Conservation (phyloP, 345 rosid species). For the Arabidopsis suecica region DNA sequence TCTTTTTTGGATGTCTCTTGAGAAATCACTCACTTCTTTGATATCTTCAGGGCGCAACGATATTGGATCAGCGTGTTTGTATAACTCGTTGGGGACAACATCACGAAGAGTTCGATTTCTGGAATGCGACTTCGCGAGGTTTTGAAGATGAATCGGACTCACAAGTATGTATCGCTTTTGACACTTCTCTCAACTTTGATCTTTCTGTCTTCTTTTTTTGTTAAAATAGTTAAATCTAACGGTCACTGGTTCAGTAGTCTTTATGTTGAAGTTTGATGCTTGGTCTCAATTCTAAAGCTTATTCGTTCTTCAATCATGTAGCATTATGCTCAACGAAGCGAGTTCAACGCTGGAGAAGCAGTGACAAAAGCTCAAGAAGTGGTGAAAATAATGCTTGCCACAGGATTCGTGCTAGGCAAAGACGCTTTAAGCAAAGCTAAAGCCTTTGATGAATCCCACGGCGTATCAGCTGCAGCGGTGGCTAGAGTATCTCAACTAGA, state of each 20-base stretch:
- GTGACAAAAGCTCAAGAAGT: slow-evolving; percentile 71
- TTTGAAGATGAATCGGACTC: slow-evolving; percentile 54
- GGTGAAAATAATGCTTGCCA: slow-evolving; percentile 68
- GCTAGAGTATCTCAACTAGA: slow-evolving; percentile 70
- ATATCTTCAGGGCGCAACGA: slow-evolving; percentile 71
- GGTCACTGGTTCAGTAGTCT: background rate
- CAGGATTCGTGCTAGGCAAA: slow-evolving; percentile 74
- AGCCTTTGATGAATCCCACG: slow-evolving; percentile 75
- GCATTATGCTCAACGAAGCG: slow-evolving; percentile 41
- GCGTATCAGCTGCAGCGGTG: slow-evolving; percentile 72
- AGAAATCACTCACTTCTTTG: background rate
- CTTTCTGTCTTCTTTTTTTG: background rate
- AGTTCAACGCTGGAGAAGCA: slow-evolving; percentile 72
- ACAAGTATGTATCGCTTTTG: slow-evolving; percentile 50
- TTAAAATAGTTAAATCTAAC: background rate
- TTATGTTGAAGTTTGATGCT: slow-evolving; percentile 4
- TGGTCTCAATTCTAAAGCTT: slow-evolving; percentile 7
- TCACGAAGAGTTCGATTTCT: slow-evolving; percentile 61
- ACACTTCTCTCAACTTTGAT: background rate
- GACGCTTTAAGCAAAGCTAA: slow-evolving; percentile 74
- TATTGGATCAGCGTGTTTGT: slow-evolving; percentile 75
- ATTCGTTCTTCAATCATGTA: slow-evolving; percentile 25
- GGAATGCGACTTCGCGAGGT: slow-evolving; percentile 52
- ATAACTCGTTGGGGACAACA: slow-evolving; percentile 76
- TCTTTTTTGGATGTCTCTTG: background rate